Evolutionary conservation across 139 green algal species (phyloP).

Genomic region (Tetraselmis striata): DNA sequence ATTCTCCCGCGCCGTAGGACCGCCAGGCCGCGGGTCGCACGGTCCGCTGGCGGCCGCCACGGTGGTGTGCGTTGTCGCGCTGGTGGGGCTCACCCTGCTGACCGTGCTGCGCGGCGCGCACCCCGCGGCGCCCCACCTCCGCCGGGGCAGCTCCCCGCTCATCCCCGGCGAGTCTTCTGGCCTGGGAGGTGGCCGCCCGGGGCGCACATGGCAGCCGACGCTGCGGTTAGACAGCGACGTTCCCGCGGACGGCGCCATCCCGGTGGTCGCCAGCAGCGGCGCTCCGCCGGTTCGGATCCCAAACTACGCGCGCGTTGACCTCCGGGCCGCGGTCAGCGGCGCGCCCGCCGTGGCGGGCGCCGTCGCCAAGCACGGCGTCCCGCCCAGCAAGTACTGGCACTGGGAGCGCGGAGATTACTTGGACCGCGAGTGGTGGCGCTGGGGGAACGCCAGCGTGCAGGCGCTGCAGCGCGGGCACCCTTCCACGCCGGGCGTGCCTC

Average conservation of each 20-base stretch:
- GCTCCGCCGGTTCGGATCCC: background rate
- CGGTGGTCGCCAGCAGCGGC: background rate
- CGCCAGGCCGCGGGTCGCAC: background rate
- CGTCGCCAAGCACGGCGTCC: background rate
- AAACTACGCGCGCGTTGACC: background rate
- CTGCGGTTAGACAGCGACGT: background rate
- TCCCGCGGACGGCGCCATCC: background rate
- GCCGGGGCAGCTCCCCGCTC: background rate
- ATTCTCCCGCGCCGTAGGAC: background rate
- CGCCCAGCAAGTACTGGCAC: background rate
- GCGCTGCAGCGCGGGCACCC: background rate
- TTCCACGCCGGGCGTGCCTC: background rate
- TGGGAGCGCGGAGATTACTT: background rate
- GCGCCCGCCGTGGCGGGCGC: background rate
- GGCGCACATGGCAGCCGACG: background rate
- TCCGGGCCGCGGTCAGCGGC: background rate
- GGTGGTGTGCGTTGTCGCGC: no score
- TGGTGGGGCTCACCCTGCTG: background rate
- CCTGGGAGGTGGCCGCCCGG: background rate
- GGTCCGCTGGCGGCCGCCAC: background rate
- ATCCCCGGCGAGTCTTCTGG: background rate
- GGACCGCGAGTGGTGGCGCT: background rate
- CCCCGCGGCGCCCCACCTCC: background rate
- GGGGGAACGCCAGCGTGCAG: background rate
- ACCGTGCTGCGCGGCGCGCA: background rate